Base-by-base conservation (phyloP, 2,329 filamentous ascomycete species). In the Clarireedia monteithiana region DNA sequence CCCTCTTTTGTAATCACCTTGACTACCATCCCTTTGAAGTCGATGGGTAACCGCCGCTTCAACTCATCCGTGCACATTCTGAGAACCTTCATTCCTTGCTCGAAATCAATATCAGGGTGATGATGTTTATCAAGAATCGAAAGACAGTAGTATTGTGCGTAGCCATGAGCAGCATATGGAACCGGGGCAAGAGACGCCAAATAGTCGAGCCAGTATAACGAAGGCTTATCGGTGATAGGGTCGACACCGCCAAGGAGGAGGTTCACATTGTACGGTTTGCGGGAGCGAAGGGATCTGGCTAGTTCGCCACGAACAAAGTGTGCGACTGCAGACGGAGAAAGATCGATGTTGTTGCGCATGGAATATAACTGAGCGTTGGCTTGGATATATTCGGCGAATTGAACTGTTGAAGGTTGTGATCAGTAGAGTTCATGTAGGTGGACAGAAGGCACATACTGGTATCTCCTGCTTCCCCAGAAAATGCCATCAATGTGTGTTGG, bases 361-460 rank as follows among this genome's bases (percentile, higher is more conserved):
- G 89, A 91, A 77, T 99, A 99, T 70, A 99, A 87, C 75, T 96
- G 90, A 62, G 94, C 86, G 74, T 99, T 99, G 71, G 92, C 91
- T 82, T 97, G 91, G 73, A 99, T 95, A 77, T 92, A 99, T 77
- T 99, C 94, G 72, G 95, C 89, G 73, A 99, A 99, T 85, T 99
- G 92, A 61, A 97, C 91, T 96, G 70, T 38, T 53, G 15, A 6
- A 6, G 20, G 17, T 15, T 7, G n/a, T 30, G 27, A 10, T 30
- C 10, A 30, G 27, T 10, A 30, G 27, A 30, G 10, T 30, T 30
- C 27, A 12, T 7, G 6, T 12, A 30, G 27, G 27, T 30, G 5
- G 7, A 46, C 6, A 4, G 20, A 27, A 10, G 4, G 14, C 3
- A 14, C 76, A 58, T 78, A 94, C 91, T 83, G 67, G 92, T 97